phyloP scores from a whole-genome alignment of 495 filamentous ascomycete species.

The Pyrenula massariospora region DNA sequence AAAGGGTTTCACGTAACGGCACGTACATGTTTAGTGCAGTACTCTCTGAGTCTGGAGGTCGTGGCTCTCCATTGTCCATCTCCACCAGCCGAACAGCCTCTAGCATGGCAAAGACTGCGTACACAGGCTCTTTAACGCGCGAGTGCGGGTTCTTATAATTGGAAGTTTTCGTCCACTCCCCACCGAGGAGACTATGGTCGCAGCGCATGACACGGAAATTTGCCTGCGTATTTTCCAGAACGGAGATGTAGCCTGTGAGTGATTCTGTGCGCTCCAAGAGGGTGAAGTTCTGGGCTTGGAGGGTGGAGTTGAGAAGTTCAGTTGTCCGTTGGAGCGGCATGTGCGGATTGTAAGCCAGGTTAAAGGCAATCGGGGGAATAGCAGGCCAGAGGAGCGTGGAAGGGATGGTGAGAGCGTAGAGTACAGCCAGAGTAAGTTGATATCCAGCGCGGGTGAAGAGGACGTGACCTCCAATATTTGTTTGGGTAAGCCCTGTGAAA shows the following conservation, averaged over 20 bases:
- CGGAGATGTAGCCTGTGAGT: slow-evolving; percentile 81
- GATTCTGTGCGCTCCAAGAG: slow-evolving; percentile 74
- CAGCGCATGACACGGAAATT: slow-evolving; percentile 79
- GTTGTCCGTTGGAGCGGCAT: slow-evolving; percentile 38
- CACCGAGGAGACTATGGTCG: slow-evolving; percentile 87
- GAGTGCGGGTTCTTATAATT: slow-evolving; percentile 28
- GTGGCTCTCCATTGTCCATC: slow-evolving; percentile 27
- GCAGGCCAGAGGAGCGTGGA: slow-evolving; percentile 46
- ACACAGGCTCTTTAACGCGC: slow-evolving; percentile 67
- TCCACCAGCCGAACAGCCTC: slow-evolving; percentile 80
- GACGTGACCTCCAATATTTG: slow-evolving; percentile 46
- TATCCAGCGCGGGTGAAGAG: slow-evolving; percentile 60
- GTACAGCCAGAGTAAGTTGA: slow-evolving; percentile 48
- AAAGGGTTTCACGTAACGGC: slow-evolving; percentile 13
- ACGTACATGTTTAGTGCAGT: slow-evolving; percentile 67
- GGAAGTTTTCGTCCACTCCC: slow-evolving; percentile 57
- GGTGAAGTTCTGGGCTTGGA: slow-evolving; percentile 37
- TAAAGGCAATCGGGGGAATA: slow-evolving; percentile 60
- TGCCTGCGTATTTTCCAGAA: slow-evolving; percentile 59
- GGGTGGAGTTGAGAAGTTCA: slow-evolving; percentile 46
- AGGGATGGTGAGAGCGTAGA: slow-evolving; percentile 54
- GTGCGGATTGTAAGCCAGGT: slow-evolving; percentile 60
- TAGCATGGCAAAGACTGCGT: slow-evolving; percentile 83
- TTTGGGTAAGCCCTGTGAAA: slow-evolving; percentile 35
- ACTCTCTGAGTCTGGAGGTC: slow-evolving; percentile 46